Evolutionary conservation across 352 stramenopile genomes (phyloP), one percentile per base, ranked within the genome.

Genomic region (Phytophthora tubulina): DNA sequence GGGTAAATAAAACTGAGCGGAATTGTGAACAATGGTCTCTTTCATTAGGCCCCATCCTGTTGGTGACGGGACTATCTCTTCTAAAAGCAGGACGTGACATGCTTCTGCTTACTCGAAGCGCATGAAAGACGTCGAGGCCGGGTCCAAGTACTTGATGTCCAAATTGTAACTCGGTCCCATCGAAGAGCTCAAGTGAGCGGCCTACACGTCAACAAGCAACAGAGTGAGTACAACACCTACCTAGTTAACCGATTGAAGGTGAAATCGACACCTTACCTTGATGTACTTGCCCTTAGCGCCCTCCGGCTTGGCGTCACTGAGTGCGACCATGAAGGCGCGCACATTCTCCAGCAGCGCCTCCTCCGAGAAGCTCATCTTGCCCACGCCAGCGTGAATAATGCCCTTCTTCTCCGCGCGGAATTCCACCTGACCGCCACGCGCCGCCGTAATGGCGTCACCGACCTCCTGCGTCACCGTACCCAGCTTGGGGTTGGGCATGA

Each of bases 401-500:
- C 89, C 89, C 70, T 96, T 97, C 79, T 97, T 97, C 78, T 96
- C 91, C 32, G 90, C 89, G 58, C 91, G 90, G 78, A 96, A 97
- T 73, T 96, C 90, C 36, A 96, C 89, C 77, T 97, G 90, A 53
- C 90, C 90, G 44, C 80, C 87, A 75, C 91, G 86, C 17, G 89
- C 89, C 30, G 89, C 89, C 4, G 75, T 57, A 68, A 98, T 95
- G 31, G 89, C 93, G 33, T 90, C 83, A 45, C 79, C 84, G 17
- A 98, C 90, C 38, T 98, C 93, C 66, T 89, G 81, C 33, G 95
- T 98, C 44, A 99, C 93, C 8, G 97, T 99, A 30, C 96, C 97
- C 14, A 98, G 80, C 90, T 99, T 99, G 5, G 95, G 90, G 82
- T 99, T 99, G 41, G 98, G 98, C 97, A 99, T 99, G 13, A 99